These are phyloP conservation scores for Rhododendron mucronatum DNA, from an alignment of 148 eudicot genomes.

Conservation along the genomic window DNA sequence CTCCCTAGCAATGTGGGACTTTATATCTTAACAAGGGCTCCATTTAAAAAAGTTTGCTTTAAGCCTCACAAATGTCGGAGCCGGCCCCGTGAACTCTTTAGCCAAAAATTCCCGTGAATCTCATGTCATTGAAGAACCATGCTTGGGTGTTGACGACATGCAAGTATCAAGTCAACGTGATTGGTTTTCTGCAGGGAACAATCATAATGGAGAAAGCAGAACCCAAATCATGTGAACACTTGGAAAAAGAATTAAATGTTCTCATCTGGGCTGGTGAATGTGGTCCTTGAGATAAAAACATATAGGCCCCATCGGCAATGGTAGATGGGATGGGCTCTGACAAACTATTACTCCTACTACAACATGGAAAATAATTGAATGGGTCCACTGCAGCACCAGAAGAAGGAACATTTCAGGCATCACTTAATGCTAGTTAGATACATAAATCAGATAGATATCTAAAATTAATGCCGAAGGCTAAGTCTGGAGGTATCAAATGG, in stretches of 20 bases:
- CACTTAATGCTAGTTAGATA: background rate
- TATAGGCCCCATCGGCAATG: background rate
- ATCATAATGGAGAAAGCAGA: background rate
- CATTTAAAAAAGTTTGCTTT: too few species aligned
- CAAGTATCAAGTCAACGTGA: background rate
- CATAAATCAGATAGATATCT: background rate
- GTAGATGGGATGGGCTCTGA: constrained; percentile 4
- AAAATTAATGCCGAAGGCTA: background rate
- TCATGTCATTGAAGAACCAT: background rate
- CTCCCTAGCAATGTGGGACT: too few species aligned
- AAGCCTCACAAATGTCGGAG: too few species aligned
- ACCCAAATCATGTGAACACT: background rate
- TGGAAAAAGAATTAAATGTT: background rate
- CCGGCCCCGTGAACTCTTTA: background rate
- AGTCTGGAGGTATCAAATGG: background rate
- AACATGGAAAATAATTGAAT: background rate
- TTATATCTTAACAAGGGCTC: too few species aligned
- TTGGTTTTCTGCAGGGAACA: background rate
- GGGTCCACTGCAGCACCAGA: background rate
- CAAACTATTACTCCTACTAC: background rate
- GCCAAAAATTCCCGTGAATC: background rate
- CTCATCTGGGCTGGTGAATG: constrained; percentile 2
- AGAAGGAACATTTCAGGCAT: background rate
- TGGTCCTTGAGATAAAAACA: background rate
- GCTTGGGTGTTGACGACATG: background rate